Evolutionary conservation across 345 rosid species (phyloP).

Genomic region (Cardamine chenopodiifolia): DNA sequence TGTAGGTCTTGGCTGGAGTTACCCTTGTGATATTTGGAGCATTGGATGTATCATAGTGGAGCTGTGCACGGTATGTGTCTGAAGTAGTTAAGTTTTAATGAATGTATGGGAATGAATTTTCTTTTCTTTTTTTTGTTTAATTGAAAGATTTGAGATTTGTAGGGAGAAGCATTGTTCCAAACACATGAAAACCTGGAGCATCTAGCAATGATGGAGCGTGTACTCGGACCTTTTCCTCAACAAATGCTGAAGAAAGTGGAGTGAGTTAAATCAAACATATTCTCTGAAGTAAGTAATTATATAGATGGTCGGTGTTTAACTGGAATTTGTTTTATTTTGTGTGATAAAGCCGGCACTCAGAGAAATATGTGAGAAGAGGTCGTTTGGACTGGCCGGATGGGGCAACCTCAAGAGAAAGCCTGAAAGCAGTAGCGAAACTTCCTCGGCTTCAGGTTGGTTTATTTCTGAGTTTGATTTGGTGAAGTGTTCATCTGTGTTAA

Average conservation of each 20-base stretch:
- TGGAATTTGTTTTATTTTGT: background rate
- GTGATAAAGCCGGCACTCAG: slow-evolving; percentile 67
- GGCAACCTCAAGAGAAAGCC: slow-evolving; percentile 77
- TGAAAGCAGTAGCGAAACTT: slow-evolving; percentile 73
- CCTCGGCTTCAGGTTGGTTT: slow-evolving; percentile 72
- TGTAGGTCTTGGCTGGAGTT: slow-evolving; percentile 89
- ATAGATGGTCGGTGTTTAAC: slow-evolving; percentile 4
- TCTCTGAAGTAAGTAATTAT: background rate
- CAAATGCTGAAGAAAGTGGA: slow-evolving; percentile 76
- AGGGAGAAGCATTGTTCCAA: slow-evolving; percentile 96
- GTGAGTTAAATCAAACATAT: slow-evolving; percentile 47
- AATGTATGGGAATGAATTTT: background rate
- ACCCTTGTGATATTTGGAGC: slow-evolving; percentile 93
- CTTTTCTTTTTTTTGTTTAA: background rate
- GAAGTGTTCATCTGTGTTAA: background rate
- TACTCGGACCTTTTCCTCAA: slow-evolving; percentile 72
- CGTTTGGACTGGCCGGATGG: slow-evolving; percentile 92
- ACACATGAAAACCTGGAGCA: slow-evolving; percentile 92
- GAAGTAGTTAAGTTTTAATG: background rate
- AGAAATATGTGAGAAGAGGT: slow-evolving; percentile 81
- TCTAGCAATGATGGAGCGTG: slow-evolving; percentile 94
- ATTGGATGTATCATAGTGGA: slow-evolving; percentile 84
- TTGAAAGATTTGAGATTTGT: background rate
- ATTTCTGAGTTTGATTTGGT: background rate
- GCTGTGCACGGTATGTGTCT: slow-evolving; percentile 70